These are phyloP conservation scores for Pleurotus ostreatus DNA, from an alignment of 768 basidiomycete species.

Conservation along the genomic window DNA sequence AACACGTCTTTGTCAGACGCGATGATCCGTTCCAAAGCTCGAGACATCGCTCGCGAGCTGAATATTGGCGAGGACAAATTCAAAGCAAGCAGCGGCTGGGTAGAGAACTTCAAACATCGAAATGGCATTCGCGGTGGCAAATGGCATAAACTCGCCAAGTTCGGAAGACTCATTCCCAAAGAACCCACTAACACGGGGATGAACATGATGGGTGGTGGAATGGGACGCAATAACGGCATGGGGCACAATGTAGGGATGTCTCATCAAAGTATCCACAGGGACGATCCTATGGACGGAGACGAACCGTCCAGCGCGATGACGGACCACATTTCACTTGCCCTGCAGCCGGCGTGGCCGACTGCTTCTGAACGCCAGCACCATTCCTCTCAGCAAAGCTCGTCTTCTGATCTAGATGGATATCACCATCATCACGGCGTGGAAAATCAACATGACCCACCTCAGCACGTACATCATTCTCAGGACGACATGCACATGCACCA, in stretches of 20 bases:
- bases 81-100: slow-evolving; percentile 91
- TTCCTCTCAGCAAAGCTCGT: neutral
- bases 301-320: neutral
- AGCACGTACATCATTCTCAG: slow-evolving; percentile 2
- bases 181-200: no score
- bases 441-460: neutral
- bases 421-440: neutral
- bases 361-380: slow-evolving; percentile 11
- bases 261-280: no score
- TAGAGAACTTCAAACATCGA: slow-evolving; percentile 88
- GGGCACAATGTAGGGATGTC: no score
- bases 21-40: slow-evolving; percentile 59
- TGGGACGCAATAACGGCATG: no score
- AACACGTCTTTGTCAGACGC: slow-evolving; percentile 59
- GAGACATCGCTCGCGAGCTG: slow-evolving; percentile 54
- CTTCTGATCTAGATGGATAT: neutral
- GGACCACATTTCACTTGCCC: slow-evolving; percentile 10
- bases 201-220: no score
- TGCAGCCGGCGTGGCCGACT: slow-evolving; percentile 18
- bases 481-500: slow-evolving; percentile 8
- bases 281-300: no score
- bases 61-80: slow-evolving; percentile 67
- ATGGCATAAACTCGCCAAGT: slow-evolving; percentile 33
- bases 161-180: no score
- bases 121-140: slow-evolving; percentile 69